A percentile compares a stretch with the other conserved stretches of the same genome.
Evolutionary conservation across 345 rosid genomes (phyloP).

Genomic region (Eucalyptus brandiana): DNA sequence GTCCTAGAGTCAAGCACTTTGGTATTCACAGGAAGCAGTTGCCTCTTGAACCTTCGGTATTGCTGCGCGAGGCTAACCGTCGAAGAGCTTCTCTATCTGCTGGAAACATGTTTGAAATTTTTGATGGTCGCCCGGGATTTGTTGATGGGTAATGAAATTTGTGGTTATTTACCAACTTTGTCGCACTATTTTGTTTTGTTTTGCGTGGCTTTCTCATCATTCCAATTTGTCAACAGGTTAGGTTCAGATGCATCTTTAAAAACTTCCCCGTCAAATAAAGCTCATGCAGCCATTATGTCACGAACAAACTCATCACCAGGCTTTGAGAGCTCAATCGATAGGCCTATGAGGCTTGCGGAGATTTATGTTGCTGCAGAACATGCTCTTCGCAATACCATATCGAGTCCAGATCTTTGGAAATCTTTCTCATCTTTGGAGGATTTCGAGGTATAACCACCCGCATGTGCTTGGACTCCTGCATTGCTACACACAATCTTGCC

Average conservation of each 20-base stretch:
- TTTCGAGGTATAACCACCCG: constrained; percentile 54
- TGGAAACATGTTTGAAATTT: constrained; percentile 69
- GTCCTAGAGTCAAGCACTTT: constrained; percentile 64
- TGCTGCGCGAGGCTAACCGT: constrained; percentile 91
- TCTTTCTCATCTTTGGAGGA: constrained; percentile 69
- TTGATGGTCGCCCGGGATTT: constrained; percentile 42
- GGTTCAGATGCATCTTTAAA: constrained; percentile 14
- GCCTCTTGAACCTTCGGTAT: constrained; percentile 94
- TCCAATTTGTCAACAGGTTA: not conserved
- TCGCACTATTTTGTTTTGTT: not conserved
- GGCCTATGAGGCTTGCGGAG: constrained; percentile 97
- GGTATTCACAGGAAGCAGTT: constrained; percentile 77
- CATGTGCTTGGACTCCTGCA: not conserved
- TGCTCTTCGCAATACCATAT: constrained; percentile 62
- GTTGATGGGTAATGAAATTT: constrained; percentile 61
- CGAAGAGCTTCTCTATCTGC: constrained; percentile 97
- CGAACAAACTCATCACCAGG: constrained; percentile 86
- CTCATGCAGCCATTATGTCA: constrained; percentile 27
- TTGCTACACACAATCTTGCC: not conserved
- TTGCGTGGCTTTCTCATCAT: not conserved
- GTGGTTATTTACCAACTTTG: not conserved
- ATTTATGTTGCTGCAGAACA: constrained; percentile 92
- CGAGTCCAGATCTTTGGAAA: constrained; percentile 57
- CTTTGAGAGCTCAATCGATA: constrained; percentile 69
- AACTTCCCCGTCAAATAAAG: constrained; percentile 21